Evolutionary conservation across 2,329 filamentous ascomycete genomes (phyloP).

Genomic region (Pseudogymnoascus sp.): DNA sequence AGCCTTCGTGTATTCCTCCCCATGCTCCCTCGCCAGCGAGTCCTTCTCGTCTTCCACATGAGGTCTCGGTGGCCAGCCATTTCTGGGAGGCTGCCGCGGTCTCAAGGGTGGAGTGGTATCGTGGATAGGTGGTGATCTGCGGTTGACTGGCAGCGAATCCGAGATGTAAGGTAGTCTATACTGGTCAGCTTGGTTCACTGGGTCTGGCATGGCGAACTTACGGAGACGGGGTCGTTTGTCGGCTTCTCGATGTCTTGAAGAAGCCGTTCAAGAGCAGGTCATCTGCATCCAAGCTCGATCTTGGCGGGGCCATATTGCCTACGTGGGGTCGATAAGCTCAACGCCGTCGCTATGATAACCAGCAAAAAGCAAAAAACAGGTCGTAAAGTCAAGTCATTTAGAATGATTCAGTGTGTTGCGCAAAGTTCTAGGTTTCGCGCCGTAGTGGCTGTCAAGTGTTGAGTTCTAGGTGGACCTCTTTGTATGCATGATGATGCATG

Average conservation of each 20-base stretch:
- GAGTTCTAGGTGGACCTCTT: slow-evolving; percentile 8
- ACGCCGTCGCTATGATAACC: slow-evolving; percentile 1
- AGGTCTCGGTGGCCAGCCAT: slow-evolving; percentile 47
- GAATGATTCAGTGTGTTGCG: not conserved
- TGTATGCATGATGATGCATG: slow-evolving; percentile 10
- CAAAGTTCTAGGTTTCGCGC: not conserved
- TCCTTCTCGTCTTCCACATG: slow-evolving; percentile 62
- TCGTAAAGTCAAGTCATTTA: not conserved
- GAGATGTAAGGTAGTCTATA: not conserved
- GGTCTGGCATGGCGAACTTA: not conserved
- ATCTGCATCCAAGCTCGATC: slow-evolving; percentile 35
- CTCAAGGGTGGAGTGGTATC: not conserved
- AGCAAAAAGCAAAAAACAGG: not conserved
- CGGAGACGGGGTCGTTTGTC: not conserved
- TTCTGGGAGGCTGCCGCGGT: slow-evolving; percentile 22
- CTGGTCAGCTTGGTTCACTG: not conserved
- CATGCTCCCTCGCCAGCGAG: slow-evolving; percentile 53
- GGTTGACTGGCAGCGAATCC: not conserved
- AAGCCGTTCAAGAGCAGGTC: slow-evolving; percentile 43
- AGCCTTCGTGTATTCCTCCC: slow-evolving; percentile 26
- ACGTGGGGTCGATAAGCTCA: not conserved
- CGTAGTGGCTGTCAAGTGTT: not conserved
- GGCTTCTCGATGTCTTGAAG: slow-evolving; percentile 39
- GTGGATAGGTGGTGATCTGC: not conserved
- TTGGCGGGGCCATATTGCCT: slow-evolving; percentile 15